Evolutionary conservation across 1,284 basidiomycete genomes (phyloP).

Genomic region (Schizopora paradoxa): DNA sequence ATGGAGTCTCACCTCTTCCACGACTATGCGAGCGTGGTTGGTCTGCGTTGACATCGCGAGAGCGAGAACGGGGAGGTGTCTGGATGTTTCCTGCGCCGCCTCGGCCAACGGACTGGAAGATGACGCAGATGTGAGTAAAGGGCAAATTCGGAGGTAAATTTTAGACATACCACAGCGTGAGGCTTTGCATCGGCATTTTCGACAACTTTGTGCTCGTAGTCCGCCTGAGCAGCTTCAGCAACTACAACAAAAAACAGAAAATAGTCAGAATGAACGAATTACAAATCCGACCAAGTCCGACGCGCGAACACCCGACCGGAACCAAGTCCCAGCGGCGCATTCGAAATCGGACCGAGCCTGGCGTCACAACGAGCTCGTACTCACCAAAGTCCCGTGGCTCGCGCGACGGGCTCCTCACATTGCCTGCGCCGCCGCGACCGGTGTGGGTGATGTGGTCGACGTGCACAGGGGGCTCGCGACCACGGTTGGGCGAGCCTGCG

Average conservation of each 20-base stretch:
- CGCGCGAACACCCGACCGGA: slow-evolving; percentile 11
- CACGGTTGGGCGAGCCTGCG: slow-evolving; percentile 44
- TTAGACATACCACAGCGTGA: slow-evolving; percentile 3
- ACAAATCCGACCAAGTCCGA: background rate
- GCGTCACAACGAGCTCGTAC: too few species aligned
- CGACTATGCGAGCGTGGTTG: slow-evolving; percentile 2
- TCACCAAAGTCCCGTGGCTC: slow-evolving; percentile 35
- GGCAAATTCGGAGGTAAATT: slow-evolving; percentile 4
- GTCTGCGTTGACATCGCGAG: slow-evolving; percentile 9
- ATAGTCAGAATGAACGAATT: background rate
- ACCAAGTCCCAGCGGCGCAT: slow-evolving; percentile 23
- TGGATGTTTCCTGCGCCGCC: slow-evolving; percentile 66
- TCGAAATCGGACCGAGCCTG: slow-evolving; percentile 30
- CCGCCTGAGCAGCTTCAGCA: background rate
- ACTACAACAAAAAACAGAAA: background rate
- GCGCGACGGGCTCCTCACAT: slow-evolving; percentile 68
- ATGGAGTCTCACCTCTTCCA: slow-evolving; percentile 7
- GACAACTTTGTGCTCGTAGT: slow-evolving; percentile 7
- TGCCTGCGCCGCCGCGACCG: slow-evolving; percentile 74
- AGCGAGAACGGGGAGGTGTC: slow-evolving; percentile 19
- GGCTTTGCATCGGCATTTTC: slow-evolving; percentile 8
- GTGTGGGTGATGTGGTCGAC: slow-evolving; percentile 44
- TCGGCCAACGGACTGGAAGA: slow-evolving; percentile 50
- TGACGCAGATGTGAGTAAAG: slow-evolving; percentile 24
- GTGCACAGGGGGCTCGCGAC: slow-evolving; percentile 43